Evolutionary conservation across 179 eudicot species (phyloP).

Genomic region (Spergularia azorica): DNA sequence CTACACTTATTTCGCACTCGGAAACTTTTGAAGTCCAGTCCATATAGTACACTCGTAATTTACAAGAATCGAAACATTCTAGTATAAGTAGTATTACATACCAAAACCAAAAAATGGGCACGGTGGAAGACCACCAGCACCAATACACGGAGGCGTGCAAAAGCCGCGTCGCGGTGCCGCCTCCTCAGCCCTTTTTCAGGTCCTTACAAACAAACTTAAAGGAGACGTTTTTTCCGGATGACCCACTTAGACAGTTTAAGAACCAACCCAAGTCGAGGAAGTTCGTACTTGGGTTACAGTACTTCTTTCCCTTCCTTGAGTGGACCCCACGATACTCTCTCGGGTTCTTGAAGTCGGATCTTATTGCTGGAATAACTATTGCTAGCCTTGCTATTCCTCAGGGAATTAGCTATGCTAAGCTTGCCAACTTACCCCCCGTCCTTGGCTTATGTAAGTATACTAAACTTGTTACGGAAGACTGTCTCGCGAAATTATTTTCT

Average conservation of each 20-base stretch:
- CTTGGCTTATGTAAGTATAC: constrained; percentile 86
- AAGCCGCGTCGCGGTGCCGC: constrained; percentile 63
- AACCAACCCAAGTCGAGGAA: constrained; percentile 50
- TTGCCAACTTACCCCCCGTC: constrained; percentile 88
- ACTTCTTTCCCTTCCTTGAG: constrained; percentile 71
- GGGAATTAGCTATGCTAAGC: constrained; percentile 97
- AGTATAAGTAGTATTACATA: neutral
- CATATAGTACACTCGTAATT: neutral
- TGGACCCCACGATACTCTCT: constrained; percentile 74
- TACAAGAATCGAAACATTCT: neutral
- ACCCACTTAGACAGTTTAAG: constrained; percentile 81
- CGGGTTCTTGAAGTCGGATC: constrained; percentile 60
- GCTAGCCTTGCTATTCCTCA: constrained; percentile 95
- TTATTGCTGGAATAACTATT: constrained; percentile 85
- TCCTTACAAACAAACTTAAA: constrained; percentile 55
- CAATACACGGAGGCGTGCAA: constrained; percentile 30
- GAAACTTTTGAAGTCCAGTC: neutral
- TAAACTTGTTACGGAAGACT: neutral
- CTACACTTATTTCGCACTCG: neutral
- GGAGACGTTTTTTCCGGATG: constrained; percentile 93
- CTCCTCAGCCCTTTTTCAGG: constrained; percentile 61
- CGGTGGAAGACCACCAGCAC: constrained; percentile 12
- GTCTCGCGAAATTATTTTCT: too few relatives aligned
- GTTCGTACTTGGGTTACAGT: constrained; percentile 69
- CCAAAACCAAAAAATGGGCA: constrained; percentile 19